These are phyloP conservation scores for Malassezia yamatoensis DNA, from an alignment of 1,284 basidiomycete species.

Conservation along the genomic window DNA sequence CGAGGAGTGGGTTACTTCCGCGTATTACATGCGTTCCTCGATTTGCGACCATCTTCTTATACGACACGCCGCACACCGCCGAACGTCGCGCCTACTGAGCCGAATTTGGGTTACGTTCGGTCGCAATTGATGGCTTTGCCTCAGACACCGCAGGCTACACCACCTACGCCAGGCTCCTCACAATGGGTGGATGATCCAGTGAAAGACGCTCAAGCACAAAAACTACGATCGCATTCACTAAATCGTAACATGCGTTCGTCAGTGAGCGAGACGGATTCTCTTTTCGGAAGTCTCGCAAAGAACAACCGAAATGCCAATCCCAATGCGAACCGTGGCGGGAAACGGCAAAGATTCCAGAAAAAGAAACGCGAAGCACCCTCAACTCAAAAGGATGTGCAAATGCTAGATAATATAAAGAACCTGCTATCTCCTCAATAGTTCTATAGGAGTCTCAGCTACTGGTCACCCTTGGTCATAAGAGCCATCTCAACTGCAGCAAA, in stretches of 20 bases:
- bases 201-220: neutral
- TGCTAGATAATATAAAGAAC: conserved; percentile 19
- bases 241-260: neutral
- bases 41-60: conserved; percentile 1
- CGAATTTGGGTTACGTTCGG: conserved; percentile 12
- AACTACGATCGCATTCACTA: neutral
- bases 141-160: neutral
- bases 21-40: conserved; percentile 15
- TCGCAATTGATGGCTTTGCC: conserved; percentile 17
- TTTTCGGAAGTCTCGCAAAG: conserved; percentile 16
- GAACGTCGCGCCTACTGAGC: neutral
- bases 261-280: conserved; percentile 5
- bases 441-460: neutral
- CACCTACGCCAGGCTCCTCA: conserved; percentile 9
- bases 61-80: conserved; percentile 13
- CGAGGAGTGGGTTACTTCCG: conserved; percentile 16
- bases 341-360: conserved; percentile 14
- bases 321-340: neutral
- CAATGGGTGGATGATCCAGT: conserved; percentile 14
- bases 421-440: conserved; percentile 13
- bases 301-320: neutral
- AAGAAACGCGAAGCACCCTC: conserved; percentile 9
- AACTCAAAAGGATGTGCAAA: conserved; percentile 13
- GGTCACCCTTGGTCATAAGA: conserved; percentile 27
- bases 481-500: conserved; percentile 71